These are phyloP conservation scores for Theobroma grandiflorum DNA, from an alignment of 441 rosid species.

Conservation along the genomic window DNA sequence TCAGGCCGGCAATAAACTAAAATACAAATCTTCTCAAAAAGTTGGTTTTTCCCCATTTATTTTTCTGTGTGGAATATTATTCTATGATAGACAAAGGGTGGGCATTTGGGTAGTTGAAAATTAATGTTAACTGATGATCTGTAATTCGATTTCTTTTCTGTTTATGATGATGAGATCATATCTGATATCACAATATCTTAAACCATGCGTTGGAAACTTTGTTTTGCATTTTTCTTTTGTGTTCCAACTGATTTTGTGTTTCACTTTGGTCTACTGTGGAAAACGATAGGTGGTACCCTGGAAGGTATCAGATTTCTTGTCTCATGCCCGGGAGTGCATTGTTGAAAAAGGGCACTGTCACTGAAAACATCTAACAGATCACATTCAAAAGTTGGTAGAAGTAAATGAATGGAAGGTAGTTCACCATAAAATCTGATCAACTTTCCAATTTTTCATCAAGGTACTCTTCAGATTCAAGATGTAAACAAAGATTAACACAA, in stretches of 20 bases:
- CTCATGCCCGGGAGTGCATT: too few species aligned
- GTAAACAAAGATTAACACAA: too few species aligned
- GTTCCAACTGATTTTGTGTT: not conserved
- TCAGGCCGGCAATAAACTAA: not conserved
- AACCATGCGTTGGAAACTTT: not conserved
- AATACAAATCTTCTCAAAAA: not conserved
- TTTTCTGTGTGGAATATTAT: not conserved
- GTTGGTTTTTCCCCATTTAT: not conserved
- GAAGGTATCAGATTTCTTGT: not conserved
- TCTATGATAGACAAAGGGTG: not conserved
- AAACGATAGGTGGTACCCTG: not conserved
- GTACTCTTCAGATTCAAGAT: too few species aligned
- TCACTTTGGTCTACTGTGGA: not conserved
- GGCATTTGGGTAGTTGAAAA: not conserved
- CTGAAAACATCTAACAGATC: too few species aligned
- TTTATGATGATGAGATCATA: not conserved
- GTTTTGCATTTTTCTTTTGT: not conserved
- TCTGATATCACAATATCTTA: not conserved
- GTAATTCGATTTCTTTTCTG: not conserved
- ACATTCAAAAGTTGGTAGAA: too few species aligned
- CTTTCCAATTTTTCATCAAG: too few species aligned
- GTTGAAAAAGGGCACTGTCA: not conserved
- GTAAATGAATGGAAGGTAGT: too few species aligned
- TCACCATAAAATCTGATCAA: too few species aligned
- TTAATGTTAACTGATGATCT: conserved; percentile 9